These are phyloP conservation scores for Yamadazyma paraphyllophila DNA, from an alignment of 805 yeast species.

Conservation along the genomic window DNA sequence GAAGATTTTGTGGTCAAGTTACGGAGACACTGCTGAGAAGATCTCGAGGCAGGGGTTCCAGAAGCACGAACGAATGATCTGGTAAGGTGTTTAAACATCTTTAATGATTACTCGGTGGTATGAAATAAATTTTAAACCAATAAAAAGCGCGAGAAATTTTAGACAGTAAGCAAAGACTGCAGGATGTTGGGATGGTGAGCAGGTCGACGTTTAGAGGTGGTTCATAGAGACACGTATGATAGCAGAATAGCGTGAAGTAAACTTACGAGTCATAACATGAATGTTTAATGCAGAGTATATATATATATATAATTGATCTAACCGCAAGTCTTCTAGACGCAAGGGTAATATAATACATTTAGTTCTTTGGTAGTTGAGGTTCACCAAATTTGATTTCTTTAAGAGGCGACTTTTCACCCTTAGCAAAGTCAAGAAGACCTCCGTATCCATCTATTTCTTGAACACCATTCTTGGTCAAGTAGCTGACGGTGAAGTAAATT, in stretches of 20 bases:
- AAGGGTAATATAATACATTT: neutral
- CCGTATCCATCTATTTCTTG: constrained; percentile 26
- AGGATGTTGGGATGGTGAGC: neutral
- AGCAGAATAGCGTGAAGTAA: no score
- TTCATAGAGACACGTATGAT: no score
- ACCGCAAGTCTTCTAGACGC: neutral
- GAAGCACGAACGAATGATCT: constrained; percentile 3
- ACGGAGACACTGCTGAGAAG: constrained; percentile 9
- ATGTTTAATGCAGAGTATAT: neutral
- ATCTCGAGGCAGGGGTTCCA: neutral
- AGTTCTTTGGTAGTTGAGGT: constrained; percentile 25
- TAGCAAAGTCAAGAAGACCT: constrained; percentile 33
- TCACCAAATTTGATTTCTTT: constrained; percentile 37
- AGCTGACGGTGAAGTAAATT: constrained; percentile 32
- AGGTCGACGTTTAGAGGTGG: neutral
- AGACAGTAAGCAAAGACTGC: constrained; percentile 3
- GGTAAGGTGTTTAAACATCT: constrained; percentile 8
- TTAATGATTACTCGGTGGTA: neutral
- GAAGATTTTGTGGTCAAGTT: constrained; percentile 34
- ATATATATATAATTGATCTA: neutral
- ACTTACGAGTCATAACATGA: neutral
- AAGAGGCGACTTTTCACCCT: constrained; percentile 38
- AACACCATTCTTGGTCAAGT: constrained; percentile 31
- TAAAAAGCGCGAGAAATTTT: constrained; percentile 11
- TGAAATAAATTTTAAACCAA: constrained; percentile 7